A percentile compares a stretch with the other conserved stretches of the same genome.
These are phyloP conservation scores for Wallacemonas collosoma DNA, from an alignment of 208 protist species.

Conservation along the genomic window DNA sequence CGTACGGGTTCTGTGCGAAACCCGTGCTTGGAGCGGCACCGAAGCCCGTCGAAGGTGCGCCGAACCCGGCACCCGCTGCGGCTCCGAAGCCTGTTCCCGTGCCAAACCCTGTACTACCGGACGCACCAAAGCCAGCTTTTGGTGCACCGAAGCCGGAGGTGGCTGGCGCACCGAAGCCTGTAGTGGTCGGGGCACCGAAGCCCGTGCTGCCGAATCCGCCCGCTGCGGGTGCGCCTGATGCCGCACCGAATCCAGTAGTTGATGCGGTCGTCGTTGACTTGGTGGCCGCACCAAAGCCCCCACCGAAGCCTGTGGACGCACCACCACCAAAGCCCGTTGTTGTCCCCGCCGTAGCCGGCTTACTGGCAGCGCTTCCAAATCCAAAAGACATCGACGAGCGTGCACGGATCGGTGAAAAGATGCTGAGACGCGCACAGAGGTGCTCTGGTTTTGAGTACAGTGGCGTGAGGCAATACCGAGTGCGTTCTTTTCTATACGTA, in stretches of 20 bases:
- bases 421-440: too few species aligned
- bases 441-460: too few species aligned
- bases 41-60: background rate
- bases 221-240: background rate
- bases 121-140: background rate
- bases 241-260: slow-evolving; percentile 15
- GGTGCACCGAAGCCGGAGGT: slow-evolving; percentile 21
- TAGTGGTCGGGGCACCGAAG: slow-evolving; percentile 12
- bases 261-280: too few species aligned
- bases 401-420: too few species aligned
- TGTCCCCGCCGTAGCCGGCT: background rate
- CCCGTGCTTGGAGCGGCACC: slow-evolving; percentile 1
- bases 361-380: background rate
- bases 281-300: background rate
- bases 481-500: too few species aligned
- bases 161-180: slow-evolving; percentile 25
- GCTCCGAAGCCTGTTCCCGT: slow-evolving; percentile 25
- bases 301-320: background rate
- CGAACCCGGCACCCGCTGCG: background rate
- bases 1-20: background rate
- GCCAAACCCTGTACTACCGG: background rate
- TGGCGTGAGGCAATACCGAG: too few species aligned
- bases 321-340: slow-evolving; percentile 13
- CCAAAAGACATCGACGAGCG: background rate
- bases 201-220: background rate